Conservation (phyloP, 495 filamentous ascomycete species). For the Filosporella fistucella region DNA sequence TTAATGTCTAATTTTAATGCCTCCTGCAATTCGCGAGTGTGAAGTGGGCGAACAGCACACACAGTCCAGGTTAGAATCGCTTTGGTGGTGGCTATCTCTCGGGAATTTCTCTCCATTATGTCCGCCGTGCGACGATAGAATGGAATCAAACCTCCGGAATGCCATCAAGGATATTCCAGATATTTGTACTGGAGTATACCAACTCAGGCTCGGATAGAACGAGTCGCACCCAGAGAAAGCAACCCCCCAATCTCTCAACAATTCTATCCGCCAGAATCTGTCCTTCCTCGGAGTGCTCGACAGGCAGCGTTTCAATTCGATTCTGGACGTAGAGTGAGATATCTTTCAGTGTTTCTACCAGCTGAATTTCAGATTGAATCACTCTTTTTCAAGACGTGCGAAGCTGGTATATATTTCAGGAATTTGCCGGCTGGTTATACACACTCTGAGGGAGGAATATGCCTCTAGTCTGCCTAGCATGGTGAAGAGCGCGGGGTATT, state of each 20-base stretch:
- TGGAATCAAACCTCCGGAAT: constrained; percentile 14
- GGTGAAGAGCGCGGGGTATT: constrained; percentile 2
- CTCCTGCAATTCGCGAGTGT: constrained; percentile 5
- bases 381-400: not conserved
- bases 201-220: constrained; percentile 12
- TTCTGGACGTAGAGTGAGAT: constrained; percentile 3
- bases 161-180: constrained; percentile 6
- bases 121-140: constrained; percentile 9
- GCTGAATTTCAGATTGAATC: not conserved
- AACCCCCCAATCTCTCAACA: constrained; percentile 9
- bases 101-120: not conserved
- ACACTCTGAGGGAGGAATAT: not conserved
- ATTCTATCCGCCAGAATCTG: constrained; percentile 9
- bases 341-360: constrained; percentile 8
- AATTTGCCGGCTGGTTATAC: constrained; percentile 10
- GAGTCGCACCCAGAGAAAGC: constrained; percentile 19
- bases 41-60: constrained; percentile 6
- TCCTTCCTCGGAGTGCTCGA: not conserved
- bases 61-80: constrained; percentile 18
- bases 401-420: not conserved
- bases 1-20: constrained; percentile 15
- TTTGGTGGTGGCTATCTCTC: constrained; percentile 8
- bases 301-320: not conserved
- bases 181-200: not conserved
- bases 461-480: constrained; percentile 4